Conservation (phyloP, 2,329 filamentous ascomycete species). For the Aspergillus oerlinghausenensis region DNA sequence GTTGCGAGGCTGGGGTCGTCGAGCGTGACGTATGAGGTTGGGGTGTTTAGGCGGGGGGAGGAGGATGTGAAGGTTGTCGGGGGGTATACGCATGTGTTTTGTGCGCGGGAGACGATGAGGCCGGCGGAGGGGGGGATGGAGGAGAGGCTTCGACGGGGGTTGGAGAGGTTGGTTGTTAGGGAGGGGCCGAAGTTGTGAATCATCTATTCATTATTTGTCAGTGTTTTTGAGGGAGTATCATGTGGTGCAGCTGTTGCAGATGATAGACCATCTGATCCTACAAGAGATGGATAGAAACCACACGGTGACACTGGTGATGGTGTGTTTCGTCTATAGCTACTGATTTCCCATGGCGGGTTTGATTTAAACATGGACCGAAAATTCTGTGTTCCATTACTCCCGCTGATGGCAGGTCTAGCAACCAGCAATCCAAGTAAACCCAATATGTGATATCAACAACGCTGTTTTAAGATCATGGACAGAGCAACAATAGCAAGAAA, state of each 20-base stretch:
- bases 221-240: too few relatives aligned
- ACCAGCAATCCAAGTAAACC: not conserved
- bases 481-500: not conserved
- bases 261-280: too few relatives aligned
- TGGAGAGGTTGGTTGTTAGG: constrained; percentile 52
- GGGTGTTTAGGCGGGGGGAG: constrained; percentile 71
- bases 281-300: too few relatives aligned
- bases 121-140: constrained; percentile 58
- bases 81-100: constrained; percentile 82
- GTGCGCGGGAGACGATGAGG: constrained; percentile 66
- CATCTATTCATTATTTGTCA: not conserved
- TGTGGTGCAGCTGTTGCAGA: too few relatives aligned
- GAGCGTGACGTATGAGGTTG: constrained; percentile 87
- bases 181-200: constrained; percentile 25
- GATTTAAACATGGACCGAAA: too few relatives aligned
- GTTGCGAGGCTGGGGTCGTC: constrained; percentile 80
- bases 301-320: too few relatives aligned
- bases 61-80: constrained; percentile 77
- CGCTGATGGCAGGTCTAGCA: not conserved
- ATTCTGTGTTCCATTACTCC: too few relatives aligned
- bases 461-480: not conserved
- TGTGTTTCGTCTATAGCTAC: too few relatives aligned
- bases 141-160: constrained; percentile 43
- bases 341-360: too few relatives aligned
- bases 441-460: not conserved